phyloP scores from a whole-genome alignment of 805 yeast genomes.

The Candida multigemmis region DNA sequence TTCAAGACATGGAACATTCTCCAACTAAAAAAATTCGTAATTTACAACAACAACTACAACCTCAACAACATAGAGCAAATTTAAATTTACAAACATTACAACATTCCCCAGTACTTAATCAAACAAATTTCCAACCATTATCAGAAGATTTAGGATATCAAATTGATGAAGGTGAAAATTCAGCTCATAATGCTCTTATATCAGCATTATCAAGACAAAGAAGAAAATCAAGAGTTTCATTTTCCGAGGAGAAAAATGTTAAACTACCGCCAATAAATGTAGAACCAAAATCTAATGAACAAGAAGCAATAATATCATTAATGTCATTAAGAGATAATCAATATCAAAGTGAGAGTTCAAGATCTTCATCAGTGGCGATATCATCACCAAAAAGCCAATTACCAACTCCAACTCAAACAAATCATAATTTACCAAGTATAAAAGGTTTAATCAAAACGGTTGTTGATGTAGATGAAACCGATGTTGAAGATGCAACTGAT shows the following conservation, averaged over 20 bases:
- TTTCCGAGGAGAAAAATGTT: constrained; percentile 5
- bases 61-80: constrained; percentile 16
- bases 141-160: constrained; percentile 1
- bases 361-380: constrained; percentile 14
- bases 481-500: constrained; percentile 22
- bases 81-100: constrained; percentile 29
- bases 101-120: constrained; percentile 16
- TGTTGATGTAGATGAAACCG: constrained; percentile 24
- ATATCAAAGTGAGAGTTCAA: too few species aligned
- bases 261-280: constrained; percentile 22
- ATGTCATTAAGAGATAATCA: too few species aligned
- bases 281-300: constrained; percentile 26
- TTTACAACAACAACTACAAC: constrained; percentile 2
- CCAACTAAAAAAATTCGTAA: constrained; percentile 15
- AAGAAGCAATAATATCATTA: constrained; percentile 47
- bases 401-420: constrained; percentile 3
- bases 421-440: constrained; percentile 19
- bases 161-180: constrained; percentile 23
- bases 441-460: constrained; percentile 12
- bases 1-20: constrained; percentile 18
- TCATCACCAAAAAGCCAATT: constrained; percentile 5
- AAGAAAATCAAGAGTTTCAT: constrained; percentile 10
- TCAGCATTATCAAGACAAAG: constrained; percentile 28
- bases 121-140: constrained; percentile 3
- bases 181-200: constrained; percentile 36